Percentiles rank a stretch among this genome's conserved stretches.
Conservation (phyloP, 257 asterid genomes). For the Scutellaria minor region DNA sequence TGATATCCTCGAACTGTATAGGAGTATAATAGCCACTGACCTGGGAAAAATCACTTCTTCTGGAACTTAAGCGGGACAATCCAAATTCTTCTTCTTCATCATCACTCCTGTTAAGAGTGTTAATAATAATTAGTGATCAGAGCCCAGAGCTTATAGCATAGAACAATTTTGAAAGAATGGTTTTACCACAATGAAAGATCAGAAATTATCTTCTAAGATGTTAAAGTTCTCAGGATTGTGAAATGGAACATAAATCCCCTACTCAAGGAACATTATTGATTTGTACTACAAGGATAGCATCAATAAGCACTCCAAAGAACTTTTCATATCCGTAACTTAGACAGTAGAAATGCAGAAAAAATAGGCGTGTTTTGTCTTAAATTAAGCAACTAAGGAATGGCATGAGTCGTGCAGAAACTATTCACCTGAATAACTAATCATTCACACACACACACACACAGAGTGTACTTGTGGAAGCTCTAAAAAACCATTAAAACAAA, state of each 20-base stretch:
- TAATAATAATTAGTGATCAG: conserved; percentile 27
- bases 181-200: conserved; percentile 11
- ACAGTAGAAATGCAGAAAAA: conserved; percentile 20
- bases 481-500: too few relatives aligned
- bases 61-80: conserved; percentile 53
- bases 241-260: conserved; percentile 8
- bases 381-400: conserved; percentile 21
- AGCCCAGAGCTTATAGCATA: conserved; percentile 3
- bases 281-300: conserved; percentile 16
- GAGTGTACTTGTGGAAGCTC: too few relatives aligned
- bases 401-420: neutral
- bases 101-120: conserved; percentile 64
- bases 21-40: conserved; percentile 63
- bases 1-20: conserved; percentile 55
- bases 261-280: neutral
- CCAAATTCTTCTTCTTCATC: conserved; percentile 76
- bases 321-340: neutral
- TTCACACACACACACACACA: too few relatives aligned
- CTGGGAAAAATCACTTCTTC: conserved; percentile 52
- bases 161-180: neutral
- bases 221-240: conserved; percentile 2
- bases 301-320: conserved; percentile 15
- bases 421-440: conserved; percentile 12
- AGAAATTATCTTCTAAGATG: conserved; percentile 7
- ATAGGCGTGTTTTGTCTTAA: neutral